Evolutionary conservation across 176 grass and related monocot genomes (phyloP).

Genomic region (Oryza glaberrima): DNA sequence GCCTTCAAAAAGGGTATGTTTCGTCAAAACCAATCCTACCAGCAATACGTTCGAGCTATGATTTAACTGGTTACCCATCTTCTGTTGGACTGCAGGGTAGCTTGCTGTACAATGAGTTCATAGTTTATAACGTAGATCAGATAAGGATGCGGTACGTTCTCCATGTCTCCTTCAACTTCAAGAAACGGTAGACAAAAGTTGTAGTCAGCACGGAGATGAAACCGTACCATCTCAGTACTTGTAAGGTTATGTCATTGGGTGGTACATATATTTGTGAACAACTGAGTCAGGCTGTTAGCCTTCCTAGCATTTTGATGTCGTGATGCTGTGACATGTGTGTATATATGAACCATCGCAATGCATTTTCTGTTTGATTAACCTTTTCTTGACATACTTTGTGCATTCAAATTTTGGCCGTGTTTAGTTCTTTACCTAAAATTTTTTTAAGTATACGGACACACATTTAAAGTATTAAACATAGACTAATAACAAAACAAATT

Average conservation of each 20-base stretch:
- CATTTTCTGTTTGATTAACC: neutral
- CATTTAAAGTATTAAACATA: too few species aligned
- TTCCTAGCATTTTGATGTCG: conserved; percentile 22
- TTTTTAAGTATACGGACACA: too few species aligned
- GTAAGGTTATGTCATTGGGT: neutral
- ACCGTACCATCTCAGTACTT: neutral
- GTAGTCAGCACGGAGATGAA: neutral
- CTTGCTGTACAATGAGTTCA: conserved; percentile 94
- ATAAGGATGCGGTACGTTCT: conserved; percentile 87
- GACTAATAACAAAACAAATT: too few species aligned
- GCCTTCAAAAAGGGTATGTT: conserved; percentile 51
- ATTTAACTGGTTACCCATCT: neutral
- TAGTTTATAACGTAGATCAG: conserved; percentile 91
- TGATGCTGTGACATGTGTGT: neutral
- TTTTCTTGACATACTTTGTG: neutral
- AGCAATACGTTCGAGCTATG: neutral
- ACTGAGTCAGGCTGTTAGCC: neutral
- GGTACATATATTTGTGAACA: neutral
- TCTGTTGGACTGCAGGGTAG: conserved; percentile 64
- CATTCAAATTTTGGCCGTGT: neutral
- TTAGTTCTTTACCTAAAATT: too few species aligned
- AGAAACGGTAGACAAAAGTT: conserved; percentile 31
- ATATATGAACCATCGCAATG: neutral
- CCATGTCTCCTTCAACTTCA: conserved; percentile 81
- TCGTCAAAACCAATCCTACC: neutral